phyloP scores from a whole-genome alignment of 2,329 filamentous ascomycete species.

The Emericellopsis atlantica region DNA sequence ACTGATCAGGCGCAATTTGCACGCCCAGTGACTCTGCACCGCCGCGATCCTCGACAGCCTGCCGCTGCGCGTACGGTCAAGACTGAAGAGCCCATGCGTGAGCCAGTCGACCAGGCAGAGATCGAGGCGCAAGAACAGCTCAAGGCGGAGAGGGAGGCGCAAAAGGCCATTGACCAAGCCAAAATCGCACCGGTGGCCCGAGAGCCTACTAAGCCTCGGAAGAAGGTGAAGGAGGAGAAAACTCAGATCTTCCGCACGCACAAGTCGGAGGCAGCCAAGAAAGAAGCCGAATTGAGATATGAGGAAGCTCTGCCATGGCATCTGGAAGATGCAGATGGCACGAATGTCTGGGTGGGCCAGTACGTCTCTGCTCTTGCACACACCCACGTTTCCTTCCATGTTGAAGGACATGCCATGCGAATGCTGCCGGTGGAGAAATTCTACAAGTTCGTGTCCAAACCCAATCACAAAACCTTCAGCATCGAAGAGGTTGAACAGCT shows the following conservation, averaged over 20 bases:
- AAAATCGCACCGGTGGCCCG: slow-evolving; percentile 80
- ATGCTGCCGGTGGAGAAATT: slow-evolving; percentile 92
- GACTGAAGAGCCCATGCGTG: slow-evolving; percentile 34
- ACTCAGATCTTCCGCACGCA: slow-evolving; percentile 79
- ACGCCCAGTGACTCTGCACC: slow-evolving; percentile 76
- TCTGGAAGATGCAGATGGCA: slow-evolving; percentile 89
- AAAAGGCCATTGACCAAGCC: slow-evolving; percentile 76
- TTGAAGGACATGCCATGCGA: slow-evolving; percentile 57
- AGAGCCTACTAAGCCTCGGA: slow-evolving; percentile 34
- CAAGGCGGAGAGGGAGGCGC: slow-evolving; percentile 70
- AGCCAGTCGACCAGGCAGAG: slow-evolving; percentile 41
- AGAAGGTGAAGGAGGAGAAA: slow-evolving; percentile 70
- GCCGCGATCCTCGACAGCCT: slow-evolving; percentile 68
- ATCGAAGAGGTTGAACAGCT: slow-evolving; percentile 77
- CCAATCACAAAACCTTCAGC: slow-evolving; percentile 63
- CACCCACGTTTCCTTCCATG: slow-evolving; percentile 68
- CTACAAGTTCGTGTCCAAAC: slow-evolving; percentile 78
- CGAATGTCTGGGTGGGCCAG: slow-evolving; percentile 84
- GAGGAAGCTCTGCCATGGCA: slow-evolving; percentile 96
- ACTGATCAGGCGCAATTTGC: slow-evolving; percentile 66
- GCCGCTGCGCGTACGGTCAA: slow-evolving; percentile 52
- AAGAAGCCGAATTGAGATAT: slow-evolving; percentile 61
- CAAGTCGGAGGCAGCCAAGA: slow-evolving; percentile 67
- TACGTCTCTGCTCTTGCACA: slow-evolving; percentile 85
- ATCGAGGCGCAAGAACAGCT: slow-evolving; percentile 53